Conservation (phyloP, 2,329 filamentous ascomycete species). For the Fusarium sublunatum region DNA sequence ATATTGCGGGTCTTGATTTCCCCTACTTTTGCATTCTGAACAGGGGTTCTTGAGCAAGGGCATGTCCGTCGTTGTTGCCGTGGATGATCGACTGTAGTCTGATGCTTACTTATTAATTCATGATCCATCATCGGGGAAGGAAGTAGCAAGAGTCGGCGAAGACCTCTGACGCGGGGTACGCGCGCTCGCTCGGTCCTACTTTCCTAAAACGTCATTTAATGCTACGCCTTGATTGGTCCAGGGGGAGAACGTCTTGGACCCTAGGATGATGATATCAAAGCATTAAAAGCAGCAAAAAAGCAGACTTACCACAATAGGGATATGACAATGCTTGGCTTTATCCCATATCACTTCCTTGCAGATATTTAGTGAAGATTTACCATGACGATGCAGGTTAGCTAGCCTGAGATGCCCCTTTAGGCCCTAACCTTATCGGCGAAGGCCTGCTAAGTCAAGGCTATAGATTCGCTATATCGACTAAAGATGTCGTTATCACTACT, state of each 20-base stretch:
- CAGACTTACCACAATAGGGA: too few relatives aligned
- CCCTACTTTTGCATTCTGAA: constrained; percentile 35
- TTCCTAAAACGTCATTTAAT: background rate
- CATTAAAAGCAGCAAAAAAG: too few relatives aligned
- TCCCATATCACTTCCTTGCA: too few relatives aligned
- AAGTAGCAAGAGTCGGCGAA: constrained; percentile 14
- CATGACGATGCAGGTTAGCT: too few relatives aligned
- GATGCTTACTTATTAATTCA: too few relatives aligned
- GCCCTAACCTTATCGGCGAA: constrained; percentile 1
- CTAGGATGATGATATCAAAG: too few relatives aligned
- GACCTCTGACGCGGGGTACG: background rate
- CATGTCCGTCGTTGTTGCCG: constrained; percentile 7
- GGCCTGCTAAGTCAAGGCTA: constrained; percentile 1
- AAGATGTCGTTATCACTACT: constrained; percentile 31
- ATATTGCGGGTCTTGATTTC: accelerated
- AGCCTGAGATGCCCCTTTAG: too few relatives aligned
- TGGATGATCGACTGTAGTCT: background rate
- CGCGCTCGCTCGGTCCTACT: background rate
- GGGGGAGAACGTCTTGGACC: too few relatives aligned
- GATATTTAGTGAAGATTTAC: too few relatives aligned
- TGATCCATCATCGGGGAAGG: background rate
- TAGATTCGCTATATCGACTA: constrained; percentile 28
- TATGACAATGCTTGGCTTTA: too few relatives aligned
- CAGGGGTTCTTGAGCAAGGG: constrained; percentile 31
- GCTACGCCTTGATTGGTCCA: too few relatives aligned